phyloP scores from a whole-genome alignment of 495 filamentous ascomycete species.

The Delitschia confertaspora region DNA sequence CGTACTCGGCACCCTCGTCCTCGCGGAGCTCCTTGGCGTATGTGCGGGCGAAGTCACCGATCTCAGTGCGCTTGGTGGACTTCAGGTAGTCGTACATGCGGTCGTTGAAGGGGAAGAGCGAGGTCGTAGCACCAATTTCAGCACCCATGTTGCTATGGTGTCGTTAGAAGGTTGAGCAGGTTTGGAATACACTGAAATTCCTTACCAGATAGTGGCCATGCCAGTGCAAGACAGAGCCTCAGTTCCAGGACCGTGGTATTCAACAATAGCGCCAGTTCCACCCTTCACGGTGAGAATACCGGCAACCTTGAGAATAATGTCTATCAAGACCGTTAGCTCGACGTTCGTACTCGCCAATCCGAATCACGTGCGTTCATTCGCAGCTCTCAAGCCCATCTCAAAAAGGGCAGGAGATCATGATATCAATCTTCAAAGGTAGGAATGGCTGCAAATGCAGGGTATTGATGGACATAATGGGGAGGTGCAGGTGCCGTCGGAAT shows the following conservation, averaged over 20 bases:
- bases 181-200: slow-evolving; percentile 20
- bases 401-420: too few species aligned
- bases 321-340: slow-evolving; percentile 42
- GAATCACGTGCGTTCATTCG: too few species aligned
- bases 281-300: slow-evolving; percentile 97
- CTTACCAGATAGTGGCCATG: slow-evolving; percentile 56
- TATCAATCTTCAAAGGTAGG: too few species aligned
- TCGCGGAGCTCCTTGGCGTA: slow-evolving; percentile 82
- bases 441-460: too few species aligned
- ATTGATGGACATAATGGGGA: too few species aligned
- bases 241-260: slow-evolving; percentile 86
- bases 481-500: too few species aligned
- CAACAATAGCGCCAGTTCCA: slow-evolving; percentile 92
- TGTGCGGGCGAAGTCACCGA: slow-evolving; percentile 77
- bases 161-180: not conserved
- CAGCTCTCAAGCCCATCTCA: too few species aligned
- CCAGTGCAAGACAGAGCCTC: slow-evolving; percentile 58
- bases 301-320: slow-evolving; percentile 97
- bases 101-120: slow-evolving; percentile 98
- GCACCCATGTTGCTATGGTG: slow-evolving; percentile 39
- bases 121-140: slow-evolving; percentile 94
- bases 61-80: slow-evolving; percentile 82
- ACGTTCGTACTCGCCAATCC: too few species aligned
- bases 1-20: slow-evolving; percentile 92
- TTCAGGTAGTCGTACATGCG: slow-evolving; percentile 91